phyloP scores from a whole-genome alignment of 495 filamentous ascomycete genomes.

The Evernia prunastri region DNA sequence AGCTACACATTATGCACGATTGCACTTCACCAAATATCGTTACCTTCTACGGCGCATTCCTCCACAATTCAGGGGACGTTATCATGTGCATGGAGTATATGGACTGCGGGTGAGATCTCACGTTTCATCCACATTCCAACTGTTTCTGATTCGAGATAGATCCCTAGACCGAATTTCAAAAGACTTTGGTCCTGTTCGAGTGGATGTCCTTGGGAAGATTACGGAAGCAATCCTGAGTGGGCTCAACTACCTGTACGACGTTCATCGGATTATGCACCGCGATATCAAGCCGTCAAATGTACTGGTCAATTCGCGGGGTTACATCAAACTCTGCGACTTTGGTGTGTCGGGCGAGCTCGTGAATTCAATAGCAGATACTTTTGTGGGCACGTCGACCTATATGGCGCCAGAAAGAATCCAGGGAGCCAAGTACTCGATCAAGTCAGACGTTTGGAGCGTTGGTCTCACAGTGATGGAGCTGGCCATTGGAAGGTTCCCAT shows the following conservation, averaged over 20 bases:
- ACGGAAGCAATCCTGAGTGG: constrained; percentile 94
- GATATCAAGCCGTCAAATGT: constrained; percentile 99
- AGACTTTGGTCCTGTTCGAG: constrained; percentile 87
- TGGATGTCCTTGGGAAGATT: constrained; percentile 99
- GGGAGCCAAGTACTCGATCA: constrained; percentile 92
- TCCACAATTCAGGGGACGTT: constrained; percentile 92
- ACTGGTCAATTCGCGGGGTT: constrained; percentile 84
- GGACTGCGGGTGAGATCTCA: constrained; percentile 83
- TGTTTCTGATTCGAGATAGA: constrained; percentile 47
- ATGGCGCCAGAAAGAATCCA: constrained; percentile 98
- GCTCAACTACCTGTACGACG: constrained; percentile 87
- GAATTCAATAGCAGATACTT: constrained; percentile 95
- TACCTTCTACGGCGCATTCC: constrained; percentile 93
- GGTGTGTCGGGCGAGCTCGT: constrained; percentile 93
- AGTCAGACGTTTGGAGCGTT: constrained; percentile 98
- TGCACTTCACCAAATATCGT: constrained; percentile 96
- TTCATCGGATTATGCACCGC: constrained; percentile 94
- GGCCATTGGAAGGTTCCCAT: constrained; percentile 93
- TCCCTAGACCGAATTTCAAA: constrained; percentile 93
- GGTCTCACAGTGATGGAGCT: constrained; percentile 94
- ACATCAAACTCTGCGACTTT: constrained; percentile 97
- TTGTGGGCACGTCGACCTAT: constrained; percentile 96
- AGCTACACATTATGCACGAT: constrained; percentile 96
- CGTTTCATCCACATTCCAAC: constrained; percentile 6
- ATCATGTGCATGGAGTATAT: constrained; percentile 99